Conservation (phyloP, 352 stramenopile genomes). For the Phytophthora palmivora region DNA sequence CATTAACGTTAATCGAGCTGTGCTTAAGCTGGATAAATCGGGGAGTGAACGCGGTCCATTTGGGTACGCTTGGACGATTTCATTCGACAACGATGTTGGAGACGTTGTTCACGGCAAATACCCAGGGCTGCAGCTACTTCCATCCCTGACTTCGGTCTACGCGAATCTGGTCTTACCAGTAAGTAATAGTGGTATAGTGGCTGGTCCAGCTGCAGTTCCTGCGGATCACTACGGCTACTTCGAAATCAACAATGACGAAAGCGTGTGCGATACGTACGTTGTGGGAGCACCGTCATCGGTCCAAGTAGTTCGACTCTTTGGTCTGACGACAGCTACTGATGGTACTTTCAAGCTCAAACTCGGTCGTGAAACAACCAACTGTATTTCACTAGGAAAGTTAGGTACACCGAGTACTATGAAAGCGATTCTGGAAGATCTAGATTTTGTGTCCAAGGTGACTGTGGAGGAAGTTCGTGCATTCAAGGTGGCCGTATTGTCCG, state of each 20-base stretch:
- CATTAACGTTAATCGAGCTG: slow-evolving; percentile 21
- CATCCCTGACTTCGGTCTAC: slow-evolving; percentile 58
- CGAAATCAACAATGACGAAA: slow-evolving; percentile 61
- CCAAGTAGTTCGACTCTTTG: slow-evolving; percentile 79
- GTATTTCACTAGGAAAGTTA: slow-evolving; percentile 53
- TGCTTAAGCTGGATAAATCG: slow-evolving; percentile 53
- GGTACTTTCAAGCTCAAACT: slow-evolving; percentile 66
- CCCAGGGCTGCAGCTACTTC: slow-evolving; percentile 59
- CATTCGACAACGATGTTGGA: slow-evolving; percentile 59
- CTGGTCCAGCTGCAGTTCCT: slow-evolving; percentile 32
- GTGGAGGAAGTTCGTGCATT: slow-evolving; percentile 64
- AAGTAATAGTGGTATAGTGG: slow-evolving; percentile 29
- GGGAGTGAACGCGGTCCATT: slow-evolving; percentile 48
- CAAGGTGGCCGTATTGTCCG: slow-evolving; percentile 64
- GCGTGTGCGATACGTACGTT: slow-evolving; percentile 68
- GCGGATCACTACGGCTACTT: slow-evolving; percentile 57
- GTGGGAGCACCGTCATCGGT: slow-evolving; percentile 63
- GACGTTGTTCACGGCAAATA: slow-evolving; percentile 41
- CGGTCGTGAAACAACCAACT: slow-evolving; percentile 54
- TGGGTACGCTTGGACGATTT: slow-evolving; percentile 78
- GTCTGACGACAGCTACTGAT: slow-evolving; percentile 61
- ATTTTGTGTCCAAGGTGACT: slow-evolving; percentile 51
- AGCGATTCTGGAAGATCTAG: slow-evolving; percentile 43
- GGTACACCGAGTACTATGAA: slow-evolving; percentile 44
- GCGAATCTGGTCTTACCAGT: slow-evolving; percentile 23